Evolutionary conservation across 768 basidiomycete genomes (phyloP).

Genomic region (Collybia sordida): DNA sequence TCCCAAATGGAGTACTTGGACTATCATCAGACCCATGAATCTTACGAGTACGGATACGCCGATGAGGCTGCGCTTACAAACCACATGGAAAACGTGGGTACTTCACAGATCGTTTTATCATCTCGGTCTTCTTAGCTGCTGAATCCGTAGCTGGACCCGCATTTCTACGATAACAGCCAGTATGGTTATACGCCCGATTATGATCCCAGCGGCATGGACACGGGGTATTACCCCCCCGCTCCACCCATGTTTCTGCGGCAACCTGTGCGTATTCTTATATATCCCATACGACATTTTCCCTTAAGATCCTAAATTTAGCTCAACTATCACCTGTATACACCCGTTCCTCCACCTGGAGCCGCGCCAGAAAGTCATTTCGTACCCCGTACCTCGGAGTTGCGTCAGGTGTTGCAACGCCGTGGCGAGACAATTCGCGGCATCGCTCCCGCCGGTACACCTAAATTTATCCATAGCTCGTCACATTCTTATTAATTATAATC

Average conservation of each 20-base stretch:
- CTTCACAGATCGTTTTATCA: background rate
- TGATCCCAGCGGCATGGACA: conserved; percentile 31
- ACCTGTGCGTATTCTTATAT: conserved; percentile 51
- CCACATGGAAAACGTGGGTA: conserved; percentile 32
- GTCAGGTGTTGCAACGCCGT: conserved; percentile 42
- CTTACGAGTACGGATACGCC: conserved; percentile 20
- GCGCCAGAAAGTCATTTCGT: conserved; percentile 71
- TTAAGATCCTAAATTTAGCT: conserved; percentile 47
- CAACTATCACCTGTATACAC: conserved; percentile 91
- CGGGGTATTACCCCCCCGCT: conserved; percentile 39
- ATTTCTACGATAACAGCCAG: conserved; percentile 28
- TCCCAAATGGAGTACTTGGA: conserved; percentile 15
- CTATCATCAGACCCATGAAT: conserved; percentile 20
- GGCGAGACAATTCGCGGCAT: conserved; percentile 69
- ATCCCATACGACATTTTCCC: conserved; percentile 1
- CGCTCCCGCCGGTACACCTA: conserved; percentile 32
- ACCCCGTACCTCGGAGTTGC: conserved; percentile 40
- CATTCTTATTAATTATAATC: conserved; percentile 27
- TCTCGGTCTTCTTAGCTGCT: background rate
- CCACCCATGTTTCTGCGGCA: conserved; percentile 59
- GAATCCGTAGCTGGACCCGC: conserved; percentile 23
- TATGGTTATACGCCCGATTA: conserved; percentile 35
- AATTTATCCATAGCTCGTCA: background rate
- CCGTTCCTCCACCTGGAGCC: conserved; percentile 54
- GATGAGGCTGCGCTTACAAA: conserved; percentile 24